These are phyloP conservation scores for Aspergillus texensis DNA, from an alignment of 2,329 filamentous ascomycete genomes.

Conservation along the genomic window DNA sequence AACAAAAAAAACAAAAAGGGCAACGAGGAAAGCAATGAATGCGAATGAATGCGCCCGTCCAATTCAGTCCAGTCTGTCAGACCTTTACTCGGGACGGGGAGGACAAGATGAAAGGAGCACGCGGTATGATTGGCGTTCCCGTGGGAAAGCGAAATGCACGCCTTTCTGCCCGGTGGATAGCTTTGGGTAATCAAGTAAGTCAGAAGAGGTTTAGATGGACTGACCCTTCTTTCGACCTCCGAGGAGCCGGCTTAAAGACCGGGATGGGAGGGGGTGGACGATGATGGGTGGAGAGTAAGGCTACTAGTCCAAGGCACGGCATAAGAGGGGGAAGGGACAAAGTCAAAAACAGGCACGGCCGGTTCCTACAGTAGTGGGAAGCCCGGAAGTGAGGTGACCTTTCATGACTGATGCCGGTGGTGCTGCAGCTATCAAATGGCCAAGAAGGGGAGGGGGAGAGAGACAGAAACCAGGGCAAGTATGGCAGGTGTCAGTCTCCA, in stretches of 20 bases:
- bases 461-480: background rate
- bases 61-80: constrained; percentile 1
- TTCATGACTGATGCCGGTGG: background rate
- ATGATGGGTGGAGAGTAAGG: constrained; percentile 6
- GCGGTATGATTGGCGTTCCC: constrained; percentile 20
- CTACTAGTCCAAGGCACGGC: constrained; percentile 5
- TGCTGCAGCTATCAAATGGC: background rate
- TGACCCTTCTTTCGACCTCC: constrained; percentile 1
- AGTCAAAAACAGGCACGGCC: constrained; percentile 10
- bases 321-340: constrained; percentile 14
- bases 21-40: constrained; percentile 4
- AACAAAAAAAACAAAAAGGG: constrained; percentile 13
- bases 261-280: constrained; percentile 13
- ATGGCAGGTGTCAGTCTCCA: background rate
- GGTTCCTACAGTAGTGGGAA: constrained; percentile 6
- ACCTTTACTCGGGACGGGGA: constrained; percentile 8
- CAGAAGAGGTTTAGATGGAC: constrained; percentile 12
- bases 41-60: constrained; percentile 5
- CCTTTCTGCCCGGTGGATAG: background rate
- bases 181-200: constrained; percentile 3
- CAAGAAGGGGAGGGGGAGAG: background rate
- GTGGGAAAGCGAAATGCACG: constrained; percentile 18
- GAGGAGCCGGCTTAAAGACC: background rate
- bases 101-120: constrained; percentile 15
- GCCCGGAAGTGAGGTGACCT: background rate